Conservation (phyloP, 2,329 filamentous ascomycete genomes). For the Arthrobotrys sinensis region DNA sequence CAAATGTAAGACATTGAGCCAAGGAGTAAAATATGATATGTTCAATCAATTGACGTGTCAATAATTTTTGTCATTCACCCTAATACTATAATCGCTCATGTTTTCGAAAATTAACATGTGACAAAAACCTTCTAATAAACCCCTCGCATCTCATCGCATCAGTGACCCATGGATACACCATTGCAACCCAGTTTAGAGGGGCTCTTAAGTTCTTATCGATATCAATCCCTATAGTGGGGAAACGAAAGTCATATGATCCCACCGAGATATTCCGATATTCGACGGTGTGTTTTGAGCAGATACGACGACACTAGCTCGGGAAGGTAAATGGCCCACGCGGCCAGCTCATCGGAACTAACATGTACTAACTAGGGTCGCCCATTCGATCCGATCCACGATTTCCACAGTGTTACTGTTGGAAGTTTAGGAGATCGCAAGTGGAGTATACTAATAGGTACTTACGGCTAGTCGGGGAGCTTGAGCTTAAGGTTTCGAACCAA, state of each 20-base stretch:
- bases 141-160: conserved; percentile 16
- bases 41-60: conserved; percentile 31
- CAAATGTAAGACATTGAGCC: conserved; percentile 33
- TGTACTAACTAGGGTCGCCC: conserved; percentile 28
- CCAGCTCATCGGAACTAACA: conserved; percentile 22
- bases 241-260: conserved; percentile 46
- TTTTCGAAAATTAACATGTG: background rate
- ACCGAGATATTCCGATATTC: conserved; percentile 22
- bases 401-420: conserved; percentile 2
- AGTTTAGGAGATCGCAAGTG: conserved; percentile 6
- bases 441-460: conserved; percentile 12
- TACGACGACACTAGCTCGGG: conserved; percentile 33
- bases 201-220: conserved; percentile 39
- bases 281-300: conserved; percentile 29
- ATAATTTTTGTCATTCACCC: background rate
- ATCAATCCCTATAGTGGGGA: conserved; percentile 36
- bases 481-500: conserved; percentile 14
- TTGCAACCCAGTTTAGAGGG: conserved; percentile 12
- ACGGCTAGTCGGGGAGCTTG: background rate
- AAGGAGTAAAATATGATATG: conserved; percentile 23
- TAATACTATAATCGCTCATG: background rate
- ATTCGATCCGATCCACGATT: conserved; percentile 54
- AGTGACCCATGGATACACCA: background rate
- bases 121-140: background rate
- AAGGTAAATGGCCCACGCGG: conserved; percentile 23